Evolutionary conservation across 148 eudicot genomes (phyloP).

Genomic region (Vaccinium corymbosum): DNA sequence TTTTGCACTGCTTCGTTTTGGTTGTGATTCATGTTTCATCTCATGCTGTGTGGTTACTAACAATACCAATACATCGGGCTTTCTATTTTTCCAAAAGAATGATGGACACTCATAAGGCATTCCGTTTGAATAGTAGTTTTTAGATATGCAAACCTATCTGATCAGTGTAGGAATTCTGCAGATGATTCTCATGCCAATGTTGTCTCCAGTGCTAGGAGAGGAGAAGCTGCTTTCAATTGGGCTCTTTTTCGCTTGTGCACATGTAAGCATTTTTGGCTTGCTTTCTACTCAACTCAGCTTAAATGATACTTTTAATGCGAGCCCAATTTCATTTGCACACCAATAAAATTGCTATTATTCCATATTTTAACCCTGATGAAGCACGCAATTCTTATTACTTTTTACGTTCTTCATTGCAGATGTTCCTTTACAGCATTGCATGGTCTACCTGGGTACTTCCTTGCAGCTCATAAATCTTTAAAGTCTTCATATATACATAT

Average conservation of each 20-base stretch:
- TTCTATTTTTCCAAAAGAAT: neutral
- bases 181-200: slow-evolving; percentile 76
- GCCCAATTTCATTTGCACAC: neutral
- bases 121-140: neutral
- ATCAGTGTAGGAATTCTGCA: slow-evolving; percentile 26
- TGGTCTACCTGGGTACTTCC: slow-evolving; percentile 61
- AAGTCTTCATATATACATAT: neutral
- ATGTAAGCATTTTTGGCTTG: slow-evolving; percentile 35
- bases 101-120: neutral
- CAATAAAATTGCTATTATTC: neutral
- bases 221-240: slow-evolving; percentile 66
- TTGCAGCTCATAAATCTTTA: neutral
- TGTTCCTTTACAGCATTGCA: slow-evolving; percentile 55
- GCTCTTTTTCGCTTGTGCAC: slow-evolving; percentile 49
- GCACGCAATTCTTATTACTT: neutral
- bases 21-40: slow-evolving; percentile 12
- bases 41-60: neutral
- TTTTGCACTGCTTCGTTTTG: slow-evolving; percentile 2
- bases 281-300: neutral
- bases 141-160: neutral
- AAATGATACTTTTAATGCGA: neutral
- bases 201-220: slow-evolving; percentile 63
- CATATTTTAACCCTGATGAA: neutral
- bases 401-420: slow-evolving; percentile 33
- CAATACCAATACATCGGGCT: neutral